These are phyloP conservation scores for Epithele typhae DNA, from an alignment of 768 basidiomycete species.

Conservation along the genomic window DNA sequence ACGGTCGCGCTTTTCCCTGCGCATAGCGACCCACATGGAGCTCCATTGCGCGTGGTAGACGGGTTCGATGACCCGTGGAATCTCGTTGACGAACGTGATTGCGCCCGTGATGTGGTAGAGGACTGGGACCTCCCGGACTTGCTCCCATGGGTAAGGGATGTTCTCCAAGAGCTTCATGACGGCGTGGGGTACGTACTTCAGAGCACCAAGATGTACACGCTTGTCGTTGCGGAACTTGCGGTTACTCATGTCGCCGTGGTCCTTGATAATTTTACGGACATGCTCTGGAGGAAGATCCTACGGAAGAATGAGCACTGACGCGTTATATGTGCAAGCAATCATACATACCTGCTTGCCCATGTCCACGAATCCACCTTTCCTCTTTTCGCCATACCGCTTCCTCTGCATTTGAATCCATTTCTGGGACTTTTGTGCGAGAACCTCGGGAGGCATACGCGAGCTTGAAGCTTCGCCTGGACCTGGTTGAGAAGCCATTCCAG, in stretches of 20 bases:
- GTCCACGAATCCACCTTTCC: slow-evolving; percentile 85
- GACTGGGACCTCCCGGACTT: slow-evolving; percentile 98
- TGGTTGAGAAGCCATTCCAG: slow-evolving; percentile 30
- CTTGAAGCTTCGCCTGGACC: slow-evolving; percentile 31
- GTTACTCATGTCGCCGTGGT: slow-evolving; percentile 99
- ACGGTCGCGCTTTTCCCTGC: slow-evolving; percentile 96
- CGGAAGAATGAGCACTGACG: slow-evolving; percentile 11
- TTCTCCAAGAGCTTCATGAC: slow-evolving; percentile 99
- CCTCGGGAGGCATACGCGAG: slow-evolving; percentile 53
- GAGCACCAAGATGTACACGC: slow-evolving; percentile 95
- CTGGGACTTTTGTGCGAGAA: slow-evolving; percentile 86
- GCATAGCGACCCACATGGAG: slow-evolving; percentile 99
- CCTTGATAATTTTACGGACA: slow-evolving; percentile 98
- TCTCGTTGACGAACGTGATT: slow-evolving; percentile 99
- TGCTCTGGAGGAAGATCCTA: slow-evolving; percentile 96
- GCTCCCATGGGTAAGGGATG: slow-evolving; percentile 97
- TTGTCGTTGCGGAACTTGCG: slow-evolving; percentile 99
- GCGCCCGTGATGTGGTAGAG: slow-evolving; percentile 99
- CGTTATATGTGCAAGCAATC: neutral
- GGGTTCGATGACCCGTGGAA: slow-evolving; percentile 94
- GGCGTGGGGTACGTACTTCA: slow-evolving; percentile 98
- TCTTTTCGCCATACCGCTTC: slow-evolving; percentile 88
- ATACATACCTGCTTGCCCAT: slow-evolving; percentile 84
- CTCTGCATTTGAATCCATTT: slow-evolving; percentile 96
- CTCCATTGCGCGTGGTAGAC: slow-evolving; percentile 99